Evolutionary conservation across 2,329 filamentous ascomycete genomes (phyloP).

Genomic region (Chrysoporthe deuterocubensis): DNA sequence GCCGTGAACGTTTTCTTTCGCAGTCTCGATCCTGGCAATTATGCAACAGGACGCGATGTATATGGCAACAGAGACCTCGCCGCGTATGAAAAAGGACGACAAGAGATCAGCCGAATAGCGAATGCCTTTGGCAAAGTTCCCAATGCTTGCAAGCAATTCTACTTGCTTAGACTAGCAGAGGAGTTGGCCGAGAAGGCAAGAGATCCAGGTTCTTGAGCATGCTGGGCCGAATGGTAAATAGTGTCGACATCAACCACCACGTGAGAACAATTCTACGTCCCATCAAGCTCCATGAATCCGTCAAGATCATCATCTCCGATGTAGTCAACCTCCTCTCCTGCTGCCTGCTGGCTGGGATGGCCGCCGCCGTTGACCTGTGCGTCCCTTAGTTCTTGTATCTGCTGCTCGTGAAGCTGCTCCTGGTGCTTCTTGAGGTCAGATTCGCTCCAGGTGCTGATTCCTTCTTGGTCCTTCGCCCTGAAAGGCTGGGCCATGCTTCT

Average conservation of each 20-base stretch:
- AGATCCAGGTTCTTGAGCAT: neutral
- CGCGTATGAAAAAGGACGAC: slow-evolving; percentile 80
- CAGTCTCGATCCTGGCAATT: slow-evolving; percentile 63
- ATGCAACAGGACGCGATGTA: slow-evolving; percentile 77
- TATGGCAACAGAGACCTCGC: slow-evolving; percentile 88
- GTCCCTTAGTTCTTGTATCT: slow-evolving; percentile 64
- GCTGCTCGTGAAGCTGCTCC: slow-evolving; percentile 72
- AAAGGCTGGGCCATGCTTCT: slow-evolving; percentile 92
- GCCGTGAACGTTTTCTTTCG: slow-evolving; percentile 92
- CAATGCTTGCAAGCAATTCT: slow-evolving; percentile 71
- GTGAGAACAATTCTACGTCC: slow-evolving; percentile 3
- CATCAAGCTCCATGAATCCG: slow-evolving; percentile 55
- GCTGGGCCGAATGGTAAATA: neutral
- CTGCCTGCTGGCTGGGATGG: slow-evolving; percentile 12
- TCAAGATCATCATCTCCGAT: slow-evolving; percentile 57
- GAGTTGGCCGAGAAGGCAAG: slow-evolving; percentile 54
- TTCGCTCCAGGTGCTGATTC: slow-evolving; percentile 89
- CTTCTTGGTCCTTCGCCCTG: slow-evolving; percentile 80
- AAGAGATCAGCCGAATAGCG: slow-evolving; percentile 70
- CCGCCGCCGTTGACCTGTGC: slow-evolving; percentile 28
- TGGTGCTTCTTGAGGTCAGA: slow-evolving; percentile 79
- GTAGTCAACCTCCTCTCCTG: slow-evolving; percentile 46
- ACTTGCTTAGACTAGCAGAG: slow-evolving; percentile 70
- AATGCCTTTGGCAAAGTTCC: slow-evolving; percentile 69
- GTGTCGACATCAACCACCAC: neutral